Percentiles rank a stretch among this genome's conserved stretches.
phyloP scores from a whole-genome alignment of 2,329 filamentous ascomycete genomes.

The Venturia pyrina region DNA sequence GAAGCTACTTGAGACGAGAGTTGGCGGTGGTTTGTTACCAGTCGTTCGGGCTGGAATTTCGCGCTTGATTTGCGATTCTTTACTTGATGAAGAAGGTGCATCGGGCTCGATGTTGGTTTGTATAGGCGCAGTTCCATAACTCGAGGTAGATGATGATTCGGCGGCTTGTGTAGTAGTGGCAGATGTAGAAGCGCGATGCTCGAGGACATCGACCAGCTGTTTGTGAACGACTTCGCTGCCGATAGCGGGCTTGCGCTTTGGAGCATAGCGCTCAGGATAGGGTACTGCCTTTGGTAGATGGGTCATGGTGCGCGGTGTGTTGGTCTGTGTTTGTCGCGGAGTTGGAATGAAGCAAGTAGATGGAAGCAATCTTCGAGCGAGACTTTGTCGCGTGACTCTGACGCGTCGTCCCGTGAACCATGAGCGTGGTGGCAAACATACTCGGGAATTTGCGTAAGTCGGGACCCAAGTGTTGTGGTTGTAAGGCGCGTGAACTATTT shows the following conservation, averaged over 20 bases:
- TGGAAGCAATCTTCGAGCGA: not conserved
- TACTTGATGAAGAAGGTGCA: not conserved
- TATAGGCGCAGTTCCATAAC: not conserved
- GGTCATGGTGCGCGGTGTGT: not conserved
- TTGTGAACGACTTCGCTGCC: not conserved
- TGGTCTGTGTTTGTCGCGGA: not conserved
- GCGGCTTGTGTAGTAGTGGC: not conserved
- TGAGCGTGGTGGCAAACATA: not conserved
- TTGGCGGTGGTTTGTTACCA: not conserved
- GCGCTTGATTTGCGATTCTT: not conserved
- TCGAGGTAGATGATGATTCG: not conserved
- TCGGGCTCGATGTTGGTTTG: not conserved
- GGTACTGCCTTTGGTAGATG: not conserved
- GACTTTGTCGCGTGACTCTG: not conserved
- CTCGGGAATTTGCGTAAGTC: not conserved
- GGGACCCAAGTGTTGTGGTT: not conserved
- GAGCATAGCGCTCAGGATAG: not conserved
- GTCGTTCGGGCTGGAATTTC: too few species aligned
- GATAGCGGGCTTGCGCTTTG: not conserved
- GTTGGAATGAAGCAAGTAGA: not conserved
- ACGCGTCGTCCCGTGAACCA: not conserved
- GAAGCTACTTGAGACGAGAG: not conserved
- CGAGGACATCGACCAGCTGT: not conserved
- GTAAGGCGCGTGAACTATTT: not conserved
- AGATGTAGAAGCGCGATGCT: not conserved